Conservation (phyloP, 2,329 filamentous ascomycete species). For the Pyrenochaeta sp. region DNA sequence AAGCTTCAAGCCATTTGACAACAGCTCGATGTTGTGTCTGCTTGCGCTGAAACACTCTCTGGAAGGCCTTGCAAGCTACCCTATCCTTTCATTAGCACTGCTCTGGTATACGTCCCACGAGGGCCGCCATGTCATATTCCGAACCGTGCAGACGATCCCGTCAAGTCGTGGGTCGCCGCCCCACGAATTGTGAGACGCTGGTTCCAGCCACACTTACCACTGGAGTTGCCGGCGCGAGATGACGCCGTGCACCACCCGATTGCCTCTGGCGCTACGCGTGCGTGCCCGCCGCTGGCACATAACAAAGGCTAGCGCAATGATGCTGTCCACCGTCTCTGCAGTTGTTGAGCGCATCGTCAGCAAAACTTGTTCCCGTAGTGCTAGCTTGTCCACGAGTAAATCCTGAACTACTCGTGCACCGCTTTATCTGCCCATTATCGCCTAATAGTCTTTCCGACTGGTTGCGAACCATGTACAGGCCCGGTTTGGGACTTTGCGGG, state of each 20-base stretch:
- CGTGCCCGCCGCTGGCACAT: constrained; percentile 66
- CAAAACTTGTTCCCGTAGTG: constrained; percentile 15
- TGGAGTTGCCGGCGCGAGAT: constrained; percentile 67
- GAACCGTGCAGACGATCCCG: constrained; percentile 18
- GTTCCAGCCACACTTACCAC: constrained; percentile 61
- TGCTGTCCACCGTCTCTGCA: constrained; percentile 69
- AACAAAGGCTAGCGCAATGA: constrained; percentile 69
- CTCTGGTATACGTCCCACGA: constrained; percentile 12
- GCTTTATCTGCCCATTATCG: constrained; percentile 17
- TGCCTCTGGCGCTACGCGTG: constrained; percentile 46
- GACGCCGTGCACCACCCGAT: constrained; percentile 48
- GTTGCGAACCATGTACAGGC: constrained; percentile 15
- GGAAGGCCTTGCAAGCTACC: constrained; percentile 75
- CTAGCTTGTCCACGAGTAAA: constrained; percentile 21
- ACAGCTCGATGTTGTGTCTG: constrained; percentile 73
- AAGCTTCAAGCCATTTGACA: constrained; percentile 69
- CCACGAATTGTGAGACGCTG: constrained; percentile 31
- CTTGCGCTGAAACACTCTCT: constrained; percentile 69
- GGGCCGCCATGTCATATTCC: constrained; percentile 26
- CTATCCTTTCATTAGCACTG: constrained; percentile 51
- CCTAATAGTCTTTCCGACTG: constrained; percentile 14
- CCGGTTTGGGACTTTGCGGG: constrained; percentile 15
- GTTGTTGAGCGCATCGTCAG: constrained; percentile 23
- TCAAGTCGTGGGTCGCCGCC: constrained; percentile 16
- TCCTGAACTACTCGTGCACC: constrained; percentile 16